Percentiles rank a stretch among this genome's conserved stretches.
phyloP scores from a whole-genome alignment of 1,284 basidiomycete genomes.

The Rhodotorula sp. region DNA sequence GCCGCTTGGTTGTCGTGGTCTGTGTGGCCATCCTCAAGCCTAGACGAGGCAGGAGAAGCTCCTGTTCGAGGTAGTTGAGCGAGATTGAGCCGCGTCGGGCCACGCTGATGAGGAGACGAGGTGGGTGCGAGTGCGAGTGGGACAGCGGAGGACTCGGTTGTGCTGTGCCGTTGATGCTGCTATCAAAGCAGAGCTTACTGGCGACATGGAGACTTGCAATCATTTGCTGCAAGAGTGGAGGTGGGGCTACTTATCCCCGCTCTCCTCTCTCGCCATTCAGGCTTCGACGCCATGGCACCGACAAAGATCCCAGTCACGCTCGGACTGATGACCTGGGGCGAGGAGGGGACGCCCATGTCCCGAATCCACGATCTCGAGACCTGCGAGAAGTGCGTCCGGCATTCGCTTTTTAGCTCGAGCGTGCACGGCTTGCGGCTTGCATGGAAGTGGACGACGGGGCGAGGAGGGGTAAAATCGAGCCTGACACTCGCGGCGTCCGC shows the following conservation, averaged over 20 bases:
- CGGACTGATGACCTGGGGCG: constrained; percentile 32
- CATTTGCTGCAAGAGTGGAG: too few relatives aligned
- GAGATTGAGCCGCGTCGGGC: background rate
- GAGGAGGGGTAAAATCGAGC: too few relatives aligned
- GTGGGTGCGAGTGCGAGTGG: background rate
- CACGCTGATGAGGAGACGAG: background rate
- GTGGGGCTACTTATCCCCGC: too few relatives aligned
- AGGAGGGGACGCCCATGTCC: constrained; percentile 11
- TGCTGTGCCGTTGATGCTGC: too few relatives aligned
- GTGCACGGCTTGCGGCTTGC: background rate
- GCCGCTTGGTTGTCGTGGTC: background rate
- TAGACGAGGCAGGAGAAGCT: background rate
- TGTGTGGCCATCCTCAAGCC: background rate
- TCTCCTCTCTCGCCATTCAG: background rate
- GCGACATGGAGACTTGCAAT: too few relatives aligned
- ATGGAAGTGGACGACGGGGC: constrained; percentile 19
- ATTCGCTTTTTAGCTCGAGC: too few relatives aligned
- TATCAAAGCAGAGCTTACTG: too few relatives aligned
- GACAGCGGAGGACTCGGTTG: background rate
- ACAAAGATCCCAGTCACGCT: constrained; percentile 13
- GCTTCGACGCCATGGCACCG: background rate
- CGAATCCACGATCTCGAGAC: constrained; percentile 18
- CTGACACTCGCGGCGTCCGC: constrained; percentile 48
- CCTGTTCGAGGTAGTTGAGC: background rate
- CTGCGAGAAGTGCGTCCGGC: constrained; percentile 14